Base-by-base conservation (phyloP, 768 basidiomycete species). In the Tephrocybe sp. region DNA sequence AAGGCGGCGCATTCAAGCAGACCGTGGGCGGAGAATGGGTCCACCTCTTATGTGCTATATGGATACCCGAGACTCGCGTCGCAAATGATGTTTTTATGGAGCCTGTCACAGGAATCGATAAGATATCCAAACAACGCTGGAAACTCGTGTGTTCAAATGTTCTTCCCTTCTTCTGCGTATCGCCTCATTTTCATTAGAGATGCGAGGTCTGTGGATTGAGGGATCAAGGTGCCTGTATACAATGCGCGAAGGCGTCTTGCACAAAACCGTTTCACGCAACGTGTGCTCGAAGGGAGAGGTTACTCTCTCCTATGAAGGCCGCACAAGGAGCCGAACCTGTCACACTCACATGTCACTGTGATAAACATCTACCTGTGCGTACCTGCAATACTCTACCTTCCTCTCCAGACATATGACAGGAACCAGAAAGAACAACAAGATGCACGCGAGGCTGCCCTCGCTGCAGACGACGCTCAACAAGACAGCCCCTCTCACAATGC, bases 1-100 rank as follows among this genome's bases (percentile, higher is more conserved):
- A 98, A 69, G 95, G 91, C 5, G 97, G 97, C 16, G 97, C 97
- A 0, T 99, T 98, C 77, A 99, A 99, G 65, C 97, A 99, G 67
- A 98, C 97, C 0, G 78, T 83, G 0, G 76, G 86, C 25, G 93
- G 92, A 0, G 87, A 92, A 53, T 99, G 97, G 97, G 89, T 94
- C 0, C 97, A 99, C 65, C 75, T 99, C 0, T 77, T 98, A 0
- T 99, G 97, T 60, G 93, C 96, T 3, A 95, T 99, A 45, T 99
- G 93, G 92, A 85, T 98, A 2, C 95, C 96, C 0, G 96, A 98
- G 65, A 90, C 92, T 12, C 81, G 86, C 19, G 91, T 98, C 1
- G 86, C 86, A 16, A 98, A 98, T 65, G 87, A 93, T 35, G 88
- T 93, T 9, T 97, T 98, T 64, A 98, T 98, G 97, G 97, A 99